phyloP scores from a whole-genome alignment of 345 rosid species.

The Lepidium didymum region DNA sequence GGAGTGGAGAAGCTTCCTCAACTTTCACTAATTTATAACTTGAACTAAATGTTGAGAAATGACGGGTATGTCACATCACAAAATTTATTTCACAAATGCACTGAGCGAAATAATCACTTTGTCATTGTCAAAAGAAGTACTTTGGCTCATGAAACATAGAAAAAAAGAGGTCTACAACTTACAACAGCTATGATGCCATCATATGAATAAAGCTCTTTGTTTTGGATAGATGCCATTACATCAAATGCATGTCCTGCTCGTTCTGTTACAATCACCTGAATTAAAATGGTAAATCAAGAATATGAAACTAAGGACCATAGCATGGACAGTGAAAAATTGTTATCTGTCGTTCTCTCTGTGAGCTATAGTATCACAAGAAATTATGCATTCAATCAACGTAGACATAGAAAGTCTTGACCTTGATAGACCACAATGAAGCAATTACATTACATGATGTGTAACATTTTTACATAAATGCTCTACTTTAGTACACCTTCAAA shows the following conservation, averaged over 20 bases:
- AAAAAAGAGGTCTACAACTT: constrained; percentile 28
- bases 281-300: constrained; percentile 4
- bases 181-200: constrained; percentile 86
- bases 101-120: not conserved
- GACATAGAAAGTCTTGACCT: not conserved
- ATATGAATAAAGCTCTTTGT: constrained; percentile 56
- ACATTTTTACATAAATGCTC: not conserved
- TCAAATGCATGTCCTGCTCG: constrained; percentile 88
- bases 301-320: not conserved
- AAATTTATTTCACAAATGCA: not conserved
- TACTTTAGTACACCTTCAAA: not conserved
- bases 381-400: not conserved
- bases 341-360: not conserved
- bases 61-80: not conserved
- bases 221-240: constrained; percentile 50
- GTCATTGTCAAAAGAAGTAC: not conserved
- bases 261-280: constrained; percentile 73
- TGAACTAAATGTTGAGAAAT: not conserved
- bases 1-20: not conserved
- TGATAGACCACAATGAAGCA: not conserved
- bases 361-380: not conserved
- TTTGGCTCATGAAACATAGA: not conserved
- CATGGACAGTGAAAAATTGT: not conserved
- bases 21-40: constrained; percentile 3
- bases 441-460: not conserved